These are phyloP conservation scores for Calocybe cyanea DNA, from an alignment of 768 basidiomycete genomes.

Conservation along the genomic window DNA sequence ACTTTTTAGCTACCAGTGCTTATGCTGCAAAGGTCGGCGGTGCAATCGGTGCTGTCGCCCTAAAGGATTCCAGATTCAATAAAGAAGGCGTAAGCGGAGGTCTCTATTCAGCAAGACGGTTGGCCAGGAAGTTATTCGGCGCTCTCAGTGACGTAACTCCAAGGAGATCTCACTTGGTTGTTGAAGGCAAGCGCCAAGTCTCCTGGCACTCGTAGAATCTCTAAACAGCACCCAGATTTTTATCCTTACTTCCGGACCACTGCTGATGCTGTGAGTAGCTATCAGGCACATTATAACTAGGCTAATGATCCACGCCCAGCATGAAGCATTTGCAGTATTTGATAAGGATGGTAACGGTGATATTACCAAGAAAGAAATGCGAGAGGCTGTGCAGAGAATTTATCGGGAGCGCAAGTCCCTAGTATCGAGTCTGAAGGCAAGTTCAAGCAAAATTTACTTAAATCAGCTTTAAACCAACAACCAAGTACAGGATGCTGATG, in stretches of 20 bases:
- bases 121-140: conserved; percentile 68
- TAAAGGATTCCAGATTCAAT: conserved; percentile 63
- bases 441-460: conserved; percentile 6
- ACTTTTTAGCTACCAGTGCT: background rate
- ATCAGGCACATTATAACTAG: conserved; percentile 3
- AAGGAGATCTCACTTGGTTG: conserved; percentile 55
- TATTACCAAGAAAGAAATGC: conserved; percentile 74
- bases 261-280: conserved; percentile 59
- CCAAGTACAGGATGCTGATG: conserved; percentile 54
- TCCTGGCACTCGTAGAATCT: background rate
- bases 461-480: background rate
- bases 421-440: conserved; percentile 64
- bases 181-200: conserved; percentile 47
- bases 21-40: conserved; percentile 39
- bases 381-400: conserved; percentile 76
- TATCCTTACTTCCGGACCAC: conserved; percentile 70
- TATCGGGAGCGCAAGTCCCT: conserved; percentile 75
- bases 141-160: conserved; percentile 58
- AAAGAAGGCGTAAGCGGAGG: conserved; percentile 50
- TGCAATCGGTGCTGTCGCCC: conserved; percentile 66
- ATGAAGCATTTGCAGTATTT: conserved; percentile 66
- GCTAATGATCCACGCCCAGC: conserved; percentile 29
- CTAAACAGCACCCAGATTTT: conserved; percentile 49
- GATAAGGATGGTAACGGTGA: conserved; percentile 85
- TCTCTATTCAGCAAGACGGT: conserved; percentile 58